phyloP scores from a whole-genome alignment of 129 eudicot genomes.

The Cynara cardunculus region DNA sequence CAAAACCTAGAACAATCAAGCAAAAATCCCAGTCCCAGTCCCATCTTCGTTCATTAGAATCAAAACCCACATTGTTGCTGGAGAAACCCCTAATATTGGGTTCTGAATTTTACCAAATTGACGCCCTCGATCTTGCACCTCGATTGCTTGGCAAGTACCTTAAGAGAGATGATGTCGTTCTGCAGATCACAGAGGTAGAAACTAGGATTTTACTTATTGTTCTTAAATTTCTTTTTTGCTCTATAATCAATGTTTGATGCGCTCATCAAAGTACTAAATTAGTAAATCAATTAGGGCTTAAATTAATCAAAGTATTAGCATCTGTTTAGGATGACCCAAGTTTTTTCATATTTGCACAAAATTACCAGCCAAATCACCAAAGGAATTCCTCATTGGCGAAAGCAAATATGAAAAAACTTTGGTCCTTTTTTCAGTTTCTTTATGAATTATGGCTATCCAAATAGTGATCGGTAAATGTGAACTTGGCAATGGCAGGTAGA shows the following conservation, averaged over 20 bases:
- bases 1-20: slow-evolving; percentile 30
- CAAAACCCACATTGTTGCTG: slow-evolving; percentile 22
- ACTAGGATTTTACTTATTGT: not conserved
- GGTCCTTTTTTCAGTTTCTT: not conserved
- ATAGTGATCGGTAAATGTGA: not conserved
- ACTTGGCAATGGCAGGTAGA: slow-evolving; percentile 57
- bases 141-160: slow-evolving; percentile 89
- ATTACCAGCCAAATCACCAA: not conserved
- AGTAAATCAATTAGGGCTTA: not conserved
- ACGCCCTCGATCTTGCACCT: slow-evolving; percentile 95
- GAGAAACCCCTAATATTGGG: slow-evolving; percentile 41
- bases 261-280: not conserved
- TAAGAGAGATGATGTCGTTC: slow-evolving; percentile 78
- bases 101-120: slow-evolving; percentile 69
- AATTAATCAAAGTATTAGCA: not conserved
- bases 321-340: no score
- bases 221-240: not conserved
- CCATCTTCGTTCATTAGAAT: slow-evolving; percentile 7
- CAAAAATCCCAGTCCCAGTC: slow-evolving; percentile 23
- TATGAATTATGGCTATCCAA: not conserved
- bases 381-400: not conserved
- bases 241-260: not conserved
- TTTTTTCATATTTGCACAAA: not conserved
- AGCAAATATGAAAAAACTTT: no score
- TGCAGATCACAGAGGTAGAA: slow-evolving; percentile 91